Percentiles rank a stretch among this genome's conserved stretches.
Conservation (phyloP, 495 filamentous ascomycete species). For the Trichoderma virens region DNA sequence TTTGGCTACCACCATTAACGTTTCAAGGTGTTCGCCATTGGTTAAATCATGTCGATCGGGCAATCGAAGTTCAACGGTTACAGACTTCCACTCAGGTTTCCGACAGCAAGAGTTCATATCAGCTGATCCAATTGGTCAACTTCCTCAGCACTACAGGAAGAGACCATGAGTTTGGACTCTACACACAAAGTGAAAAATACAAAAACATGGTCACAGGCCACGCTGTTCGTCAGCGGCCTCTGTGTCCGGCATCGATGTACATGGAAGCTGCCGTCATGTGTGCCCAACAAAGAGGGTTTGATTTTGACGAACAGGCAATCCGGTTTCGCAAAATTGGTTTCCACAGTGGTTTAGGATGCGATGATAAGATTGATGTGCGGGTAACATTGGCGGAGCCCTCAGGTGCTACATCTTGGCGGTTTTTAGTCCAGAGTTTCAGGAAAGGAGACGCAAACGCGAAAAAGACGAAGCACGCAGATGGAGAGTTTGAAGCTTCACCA, state of each 20-base stretch:
- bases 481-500: background rate
- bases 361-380: slow-evolving; percentile 15
- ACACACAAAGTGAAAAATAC: slow-evolving; percentile 11
- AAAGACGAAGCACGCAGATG: background rate
- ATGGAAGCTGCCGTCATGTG: slow-evolving; percentile 25
- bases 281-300: slow-evolving; percentile 15
- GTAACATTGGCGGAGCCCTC: background rate
- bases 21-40: slow-evolving; percentile 30
- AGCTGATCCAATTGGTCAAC: slow-evolving; percentile 3
- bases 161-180: background rate
- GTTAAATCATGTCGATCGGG: background rate
- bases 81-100: background rate
- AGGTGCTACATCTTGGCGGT: background rate
- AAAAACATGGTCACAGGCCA: slow-evolving; percentile 18
- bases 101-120: background rate
- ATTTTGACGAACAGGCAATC: slow-evolving; percentile 10
- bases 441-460: background rate
- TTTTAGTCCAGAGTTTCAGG: background rate
- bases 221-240: slow-evolving; percentile 15
- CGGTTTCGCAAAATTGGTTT: slow-evolving; percentile 19
- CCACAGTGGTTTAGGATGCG: slow-evolving; percentile 17
- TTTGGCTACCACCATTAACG: slow-evolving; percentile 48
- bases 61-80: background rate
- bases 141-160: slow-evolving; percentile 8
- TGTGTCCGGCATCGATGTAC: slow-evolving; percentile 33